Conservation (phyloP, 164 flowering plant species). For the Vitis cinerea region DNA sequence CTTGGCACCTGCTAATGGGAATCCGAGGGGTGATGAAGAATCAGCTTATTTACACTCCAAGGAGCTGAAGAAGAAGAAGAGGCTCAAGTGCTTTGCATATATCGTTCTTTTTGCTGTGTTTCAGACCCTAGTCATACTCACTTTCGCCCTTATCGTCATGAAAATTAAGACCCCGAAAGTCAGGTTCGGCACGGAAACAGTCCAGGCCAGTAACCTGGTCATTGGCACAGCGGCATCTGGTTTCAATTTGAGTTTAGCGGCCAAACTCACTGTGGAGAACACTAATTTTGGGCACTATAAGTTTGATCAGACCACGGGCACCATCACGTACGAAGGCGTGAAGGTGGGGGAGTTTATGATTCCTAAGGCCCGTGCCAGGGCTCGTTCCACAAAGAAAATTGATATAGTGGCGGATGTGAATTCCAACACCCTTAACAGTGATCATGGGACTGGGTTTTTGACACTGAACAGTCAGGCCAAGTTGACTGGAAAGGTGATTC, state of each 20-base stretch:
- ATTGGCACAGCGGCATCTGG: not conserved
- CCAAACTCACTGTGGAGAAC: slow-evolving; percentile 3
- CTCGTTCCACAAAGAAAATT: slow-evolving; percentile 6
- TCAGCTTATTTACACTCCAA: not conserved
- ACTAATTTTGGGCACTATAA: slow-evolving; percentile 9
- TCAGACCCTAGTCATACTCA: not conserved
- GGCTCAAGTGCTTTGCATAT: not conserved
- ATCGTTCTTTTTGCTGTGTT: not conserved
- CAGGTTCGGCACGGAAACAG: not conserved
- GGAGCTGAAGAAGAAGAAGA: not conserved
- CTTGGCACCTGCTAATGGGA: too few relatives aligned
- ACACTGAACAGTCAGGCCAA: not conserved
- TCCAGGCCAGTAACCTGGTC: not conserved
- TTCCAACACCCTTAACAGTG: not conserved
- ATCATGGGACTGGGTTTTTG: not conserved
- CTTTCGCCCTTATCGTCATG: not conserved
- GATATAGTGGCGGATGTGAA: not conserved
- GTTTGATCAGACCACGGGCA: not conserved
- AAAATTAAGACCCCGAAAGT: not conserved
- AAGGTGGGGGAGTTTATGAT: not conserved
- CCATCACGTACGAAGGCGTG: not conserved
- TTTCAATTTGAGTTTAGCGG: not conserved
- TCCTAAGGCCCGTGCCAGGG: slow-evolving; percentile 1
- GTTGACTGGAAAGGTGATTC: not conserved
- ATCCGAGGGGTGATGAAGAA: not conserved